Percentiles rank a stretch among this genome's conserved stretches.
Evolutionary conservation across 768 basidiomycete genomes (phyloP).

Genomic region (Auricularia auricula-judae): DNA sequence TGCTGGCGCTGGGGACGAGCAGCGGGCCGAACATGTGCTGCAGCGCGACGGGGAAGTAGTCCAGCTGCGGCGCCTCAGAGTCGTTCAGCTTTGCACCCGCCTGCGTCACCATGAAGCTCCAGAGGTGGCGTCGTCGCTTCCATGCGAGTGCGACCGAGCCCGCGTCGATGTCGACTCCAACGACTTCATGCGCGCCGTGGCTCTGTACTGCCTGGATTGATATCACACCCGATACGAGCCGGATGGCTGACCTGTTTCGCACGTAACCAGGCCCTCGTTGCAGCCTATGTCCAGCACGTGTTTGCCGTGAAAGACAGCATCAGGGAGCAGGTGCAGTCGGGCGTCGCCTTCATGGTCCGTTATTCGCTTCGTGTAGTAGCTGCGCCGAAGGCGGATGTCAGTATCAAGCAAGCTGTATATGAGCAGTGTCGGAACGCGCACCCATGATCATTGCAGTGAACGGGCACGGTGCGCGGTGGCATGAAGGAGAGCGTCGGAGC

Average conservation of each 20-base stretch:
- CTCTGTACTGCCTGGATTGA: constrained; percentile 40
- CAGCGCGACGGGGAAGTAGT: constrained; percentile 67
- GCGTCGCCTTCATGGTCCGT: constrained; percentile 42
- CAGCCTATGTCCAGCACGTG: constrained; percentile 76
- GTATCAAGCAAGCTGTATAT: neutral
- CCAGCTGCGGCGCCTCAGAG: neutral
- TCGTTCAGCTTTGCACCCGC: neutral
- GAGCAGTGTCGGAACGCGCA: constrained; percentile 15
- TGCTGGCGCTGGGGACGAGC: constrained; percentile 37
- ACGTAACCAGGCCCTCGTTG: constrained; percentile 78
- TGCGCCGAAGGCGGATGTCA: constrained; percentile 15
- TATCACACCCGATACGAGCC: neutral
- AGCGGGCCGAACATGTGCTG: constrained; percentile 67
- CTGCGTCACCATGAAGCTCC: constrained; percentile 31
- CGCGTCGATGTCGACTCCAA: constrained; percentile 81
- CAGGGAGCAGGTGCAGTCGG: constrained; percentile 52
- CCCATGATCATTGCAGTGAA: constrained; percentile 70
- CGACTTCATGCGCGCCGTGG: constrained; percentile 49
- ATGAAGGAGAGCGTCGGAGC: no score
- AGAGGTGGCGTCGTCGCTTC: constrained; percentile 55
- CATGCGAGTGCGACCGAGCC: constrained; percentile 65
- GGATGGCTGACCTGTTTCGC: constrained; percentile 60
- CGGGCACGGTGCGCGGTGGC: constrained; percentile 19
- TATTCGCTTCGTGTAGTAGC: constrained; percentile 63
- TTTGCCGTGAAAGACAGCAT: constrained; percentile 38